These are phyloP conservation scores for Arthrobotrys sphaeroides DNA, from an alignment of 2,329 filamentous ascomycete genomes.

Conservation along the genomic window DNA sequence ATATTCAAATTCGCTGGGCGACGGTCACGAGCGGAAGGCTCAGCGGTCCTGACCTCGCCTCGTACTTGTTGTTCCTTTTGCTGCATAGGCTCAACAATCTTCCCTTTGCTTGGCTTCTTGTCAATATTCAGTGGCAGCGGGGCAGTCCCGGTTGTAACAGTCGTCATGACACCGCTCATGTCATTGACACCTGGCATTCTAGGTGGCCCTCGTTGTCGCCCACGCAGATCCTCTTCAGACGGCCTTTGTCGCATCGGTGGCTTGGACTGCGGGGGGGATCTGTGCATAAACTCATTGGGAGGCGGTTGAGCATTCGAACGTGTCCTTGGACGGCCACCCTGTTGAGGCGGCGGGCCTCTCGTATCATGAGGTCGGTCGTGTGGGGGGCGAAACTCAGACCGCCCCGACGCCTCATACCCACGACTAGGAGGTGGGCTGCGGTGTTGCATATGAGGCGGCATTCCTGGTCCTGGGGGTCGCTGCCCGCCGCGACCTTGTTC, in stretches of 20 bases:
- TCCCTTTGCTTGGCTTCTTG: constrained; percentile 29
- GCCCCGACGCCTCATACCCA: constrained; percentile 19
- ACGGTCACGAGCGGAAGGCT: constrained; percentile 1
- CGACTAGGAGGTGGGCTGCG: constrained; percentile 23
- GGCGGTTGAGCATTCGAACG: constrained; percentile 45
- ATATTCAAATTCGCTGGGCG: constrained; percentile 36
- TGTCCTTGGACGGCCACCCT: constrained; percentile 29
- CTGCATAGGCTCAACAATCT: constrained; percentile 3
- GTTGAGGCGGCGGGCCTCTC: constrained; percentile 22
- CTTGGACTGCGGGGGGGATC: constrained; percentile 38
- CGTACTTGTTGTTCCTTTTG: constrained; percentile 8
- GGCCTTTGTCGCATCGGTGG: constrained; percentile 22
- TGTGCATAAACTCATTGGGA: constrained; percentile 26
- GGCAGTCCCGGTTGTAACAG: constrained; percentile 22
- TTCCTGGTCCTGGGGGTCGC: constrained; percentile 33
- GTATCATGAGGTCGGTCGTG: constrained; percentile 31
- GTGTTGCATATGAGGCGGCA: constrained; percentile 34
- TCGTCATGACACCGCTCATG: constrained; percentile 38
- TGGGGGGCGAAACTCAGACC: constrained; percentile 37
- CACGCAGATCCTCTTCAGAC: constrained; percentile 45
- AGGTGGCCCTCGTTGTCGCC: constrained; percentile 32
- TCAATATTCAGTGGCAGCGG: constrained; percentile 21
- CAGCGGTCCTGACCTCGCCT: constrained; percentile 4
- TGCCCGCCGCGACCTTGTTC: constrained; percentile 35
- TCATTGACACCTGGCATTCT: constrained; percentile 31